Conservation (phyloP, 495 filamentous ascomycete genomes). For the Echria macrotheca region DNA sequence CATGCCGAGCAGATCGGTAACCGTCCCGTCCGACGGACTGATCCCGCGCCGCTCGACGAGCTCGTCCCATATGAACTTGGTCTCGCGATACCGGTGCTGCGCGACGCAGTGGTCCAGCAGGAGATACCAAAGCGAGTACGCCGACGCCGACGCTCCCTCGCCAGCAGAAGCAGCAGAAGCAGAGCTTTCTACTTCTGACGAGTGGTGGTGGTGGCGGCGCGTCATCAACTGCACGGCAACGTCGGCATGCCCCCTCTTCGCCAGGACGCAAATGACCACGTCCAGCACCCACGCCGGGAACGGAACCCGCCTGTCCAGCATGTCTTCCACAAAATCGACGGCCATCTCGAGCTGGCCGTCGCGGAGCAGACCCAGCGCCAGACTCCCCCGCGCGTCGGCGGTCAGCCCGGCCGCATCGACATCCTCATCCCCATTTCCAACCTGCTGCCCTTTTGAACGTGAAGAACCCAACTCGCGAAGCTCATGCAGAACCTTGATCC, state of each 20-base stretch:
- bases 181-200: too few species aligned
- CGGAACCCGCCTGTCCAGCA: constrained; percentile 54
- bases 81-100: constrained; percentile 32
- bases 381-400: constrained; percentile 57
- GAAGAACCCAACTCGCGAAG: too few species aligned
- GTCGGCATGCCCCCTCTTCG: constrained; percentile 64
- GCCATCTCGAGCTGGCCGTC: constrained; percentile 81
- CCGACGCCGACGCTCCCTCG: constrained; percentile 36
- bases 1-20: constrained; percentile 59
- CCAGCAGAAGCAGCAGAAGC: constrained; percentile 41
- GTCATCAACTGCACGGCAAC: constrained; percentile 64
- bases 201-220: too few species aligned
- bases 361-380: constrained; percentile 68
- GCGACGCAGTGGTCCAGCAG: constrained; percentile 64
- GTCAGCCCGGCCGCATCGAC: constrained; percentile 63
- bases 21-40: constrained; percentile 59
- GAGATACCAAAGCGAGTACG: constrained; percentile 53
- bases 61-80: constrained; percentile 51
- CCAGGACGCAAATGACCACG: constrained; percentile 64
- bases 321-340: constrained; percentile 62
- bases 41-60: constrained; percentile 60
- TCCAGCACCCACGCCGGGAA: constrained; percentile 66
- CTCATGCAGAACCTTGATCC: constrained; percentile 61
- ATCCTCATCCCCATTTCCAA: too few species aligned
- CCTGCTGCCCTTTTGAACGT: too few species aligned